Percentiles rank a stretch among this genome's conserved stretches.
phyloP scores from a whole-genome alignment of 1,284 basidiomycete species.

The Cutaneotrichosporon sp. region DNA sequence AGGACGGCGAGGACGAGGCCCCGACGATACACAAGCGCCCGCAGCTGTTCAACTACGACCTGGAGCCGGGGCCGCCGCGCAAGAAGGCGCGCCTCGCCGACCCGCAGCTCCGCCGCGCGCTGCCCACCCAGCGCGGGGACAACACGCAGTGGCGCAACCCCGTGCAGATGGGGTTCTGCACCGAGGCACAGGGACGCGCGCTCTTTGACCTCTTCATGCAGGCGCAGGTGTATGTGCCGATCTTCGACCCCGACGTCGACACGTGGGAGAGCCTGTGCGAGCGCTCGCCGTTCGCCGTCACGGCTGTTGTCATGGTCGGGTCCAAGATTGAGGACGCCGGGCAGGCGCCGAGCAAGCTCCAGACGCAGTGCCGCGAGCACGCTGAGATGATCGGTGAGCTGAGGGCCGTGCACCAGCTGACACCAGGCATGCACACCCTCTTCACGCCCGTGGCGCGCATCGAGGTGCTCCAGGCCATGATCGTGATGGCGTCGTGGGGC shows the following conservation, averaged over 20 bases:
- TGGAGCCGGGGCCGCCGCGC: background rate
- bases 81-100: conserved; percentile 15
- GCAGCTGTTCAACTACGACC: conserved; percentile 22
- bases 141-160: conserved; percentile 40
- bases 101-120: conserved; percentile 15
- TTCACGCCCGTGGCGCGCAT: conserved; percentile 77
- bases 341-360: conserved; percentile 55
- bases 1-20: conserved; percentile 10
- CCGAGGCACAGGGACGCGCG: conserved; percentile 72
- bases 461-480: conserved; percentile 84
- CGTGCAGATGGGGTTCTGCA: conserved; percentile 61
- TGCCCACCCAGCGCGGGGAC: conserved; percentile 35
- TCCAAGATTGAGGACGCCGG: conserved; percentile 80
- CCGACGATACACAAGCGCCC: conserved; percentile 7
- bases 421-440: conserved; percentile 65
- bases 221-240: conserved; percentile 79
- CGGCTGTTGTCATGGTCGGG: conserved; percentile 83
- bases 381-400: conserved; percentile 71
- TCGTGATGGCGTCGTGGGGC: conserved; percentile 47
- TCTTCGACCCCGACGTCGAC: conserved; percentile 74
- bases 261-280: conserved; percentile 63
- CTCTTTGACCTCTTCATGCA: conserved; percentile 74
- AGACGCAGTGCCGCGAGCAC: conserved; percentile 60
- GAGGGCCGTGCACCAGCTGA: conserved; percentile 1
- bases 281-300: conserved; percentile 51